Conservation (phyloP, 805 yeast genomes). For the Pichia heedii region DNA sequence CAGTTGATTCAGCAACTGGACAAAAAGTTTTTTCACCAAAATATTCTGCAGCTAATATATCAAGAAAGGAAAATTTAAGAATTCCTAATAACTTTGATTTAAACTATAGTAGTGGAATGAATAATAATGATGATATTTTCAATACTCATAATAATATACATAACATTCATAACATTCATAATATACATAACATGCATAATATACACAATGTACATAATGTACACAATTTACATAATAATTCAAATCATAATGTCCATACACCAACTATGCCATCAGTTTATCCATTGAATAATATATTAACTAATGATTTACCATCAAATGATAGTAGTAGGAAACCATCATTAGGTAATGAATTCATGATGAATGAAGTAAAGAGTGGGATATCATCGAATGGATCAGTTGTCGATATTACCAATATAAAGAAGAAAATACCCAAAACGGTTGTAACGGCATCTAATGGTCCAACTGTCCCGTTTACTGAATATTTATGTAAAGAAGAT, state of each 20-base stretch:
- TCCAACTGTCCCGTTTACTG: slow-evolving; percentile 67
- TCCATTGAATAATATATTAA: not conserved
- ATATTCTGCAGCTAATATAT: not conserved
- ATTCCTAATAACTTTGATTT: not conserved
- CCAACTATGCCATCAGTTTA: not conserved
- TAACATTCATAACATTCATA: too few species aligned
- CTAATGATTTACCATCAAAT: not conserved
- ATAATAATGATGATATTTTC: not conserved
- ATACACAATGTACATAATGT: too few species aligned
- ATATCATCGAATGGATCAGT: slow-evolving; percentile 8
- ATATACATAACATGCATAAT: too few species aligned
- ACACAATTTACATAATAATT: too few species aligned
- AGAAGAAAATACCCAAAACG: slow-evolving; percentile 33
- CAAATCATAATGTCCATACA: too few species aligned
- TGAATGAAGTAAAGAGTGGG: not conserved
- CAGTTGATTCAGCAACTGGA: slow-evolving; percentile 1
- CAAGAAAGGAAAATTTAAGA: slow-evolving; percentile 3
- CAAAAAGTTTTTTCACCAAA: not conserved
- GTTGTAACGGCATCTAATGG: slow-evolving; percentile 48
- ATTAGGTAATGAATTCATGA: not conserved
- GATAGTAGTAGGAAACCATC: slow-evolving; percentile 1
- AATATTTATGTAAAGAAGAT: slow-evolving; percentile 62
- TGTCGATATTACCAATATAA: slow-evolving; percentile 3
- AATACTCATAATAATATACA: too few species aligned
- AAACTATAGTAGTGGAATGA: not conserved